Conservation (phyloP, 345 rosid genomes). For the Gossypium stocksii region DNA sequence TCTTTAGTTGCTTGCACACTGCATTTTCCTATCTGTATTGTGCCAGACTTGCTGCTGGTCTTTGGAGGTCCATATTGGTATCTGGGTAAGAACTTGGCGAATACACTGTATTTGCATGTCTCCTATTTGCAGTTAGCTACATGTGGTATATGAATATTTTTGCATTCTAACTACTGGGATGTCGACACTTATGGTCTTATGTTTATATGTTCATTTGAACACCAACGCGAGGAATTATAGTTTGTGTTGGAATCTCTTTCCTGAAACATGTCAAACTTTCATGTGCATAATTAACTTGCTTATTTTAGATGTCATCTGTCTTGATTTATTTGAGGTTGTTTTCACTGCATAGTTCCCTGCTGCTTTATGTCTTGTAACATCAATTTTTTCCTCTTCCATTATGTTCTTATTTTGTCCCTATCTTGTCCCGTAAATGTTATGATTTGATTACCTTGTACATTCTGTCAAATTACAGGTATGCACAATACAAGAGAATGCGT, state of each 20-base stretch:
- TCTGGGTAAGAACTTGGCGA: background rate
- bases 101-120: background rate
- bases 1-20: background rate
- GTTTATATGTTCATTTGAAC: background rate
- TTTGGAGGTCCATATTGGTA: background rate
- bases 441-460: background rate
- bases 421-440: background rate
- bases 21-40: background rate
- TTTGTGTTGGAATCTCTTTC: background rate
- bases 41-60: background rate
- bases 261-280: background rate
- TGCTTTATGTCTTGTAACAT: background rate
- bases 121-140: background rate
- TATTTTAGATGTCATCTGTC: background rate
- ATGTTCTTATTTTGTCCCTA: background rate
- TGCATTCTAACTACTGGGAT: background rate
- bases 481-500: constrained; percentile 59
- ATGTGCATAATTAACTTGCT: background rate
- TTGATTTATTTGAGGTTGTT: background rate
- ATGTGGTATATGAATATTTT: background rate
- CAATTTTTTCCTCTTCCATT: background rate
- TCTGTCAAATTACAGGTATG: constrained; percentile 43
- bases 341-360: background rate
- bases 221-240: background rate
- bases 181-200: background rate